A percentile compares a stretch with the other conserved stretches of the same genome.
Evolutionary conservation across 176 grass and related monocot genomes (phyloP).

Genomic region (Phyllostachys edulis): DNA sequence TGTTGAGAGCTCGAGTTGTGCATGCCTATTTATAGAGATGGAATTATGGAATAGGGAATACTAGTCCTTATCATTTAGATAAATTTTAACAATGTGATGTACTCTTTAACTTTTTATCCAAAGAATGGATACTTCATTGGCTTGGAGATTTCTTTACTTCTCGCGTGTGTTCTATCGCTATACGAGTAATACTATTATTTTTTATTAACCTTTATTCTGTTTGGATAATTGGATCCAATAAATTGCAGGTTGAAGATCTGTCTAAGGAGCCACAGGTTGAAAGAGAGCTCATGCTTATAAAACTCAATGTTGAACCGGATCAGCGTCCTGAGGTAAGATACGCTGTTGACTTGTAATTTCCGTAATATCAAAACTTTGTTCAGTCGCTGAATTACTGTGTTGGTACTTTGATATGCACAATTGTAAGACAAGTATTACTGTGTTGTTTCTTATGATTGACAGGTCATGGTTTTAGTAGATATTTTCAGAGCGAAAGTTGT

Average conservation of each 20-base stretch:
- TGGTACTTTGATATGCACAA: neutral
- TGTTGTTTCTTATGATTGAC: conserved; percentile 33
- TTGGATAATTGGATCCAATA: conserved; percentile 3
- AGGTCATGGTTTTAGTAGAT: conserved; percentile 92
- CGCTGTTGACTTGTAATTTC: neutral
- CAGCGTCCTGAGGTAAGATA: conserved; percentile 67
- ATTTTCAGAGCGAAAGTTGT: conserved; percentile 98
- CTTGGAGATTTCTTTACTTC: neutral
- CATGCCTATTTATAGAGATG: conserved; percentile 8
- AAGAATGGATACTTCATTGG: neutral
- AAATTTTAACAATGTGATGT: neutral
- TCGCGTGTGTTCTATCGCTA: neutral
- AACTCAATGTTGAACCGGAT: conserved; percentile 69
- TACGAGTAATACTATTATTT: neutral
- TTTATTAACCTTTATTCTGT: conserved; percentile 3
- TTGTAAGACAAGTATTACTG: neutral
- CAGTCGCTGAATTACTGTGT: conserved; percentile 12
- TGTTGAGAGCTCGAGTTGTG: neutral
- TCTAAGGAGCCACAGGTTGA: conserved; percentile 94
- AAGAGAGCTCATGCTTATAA: conserved; percentile 98
- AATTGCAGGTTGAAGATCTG: conserved; percentile 86
- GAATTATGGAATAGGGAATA: neutral
- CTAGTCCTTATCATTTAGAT: neutral
- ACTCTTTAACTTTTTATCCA: neutral
- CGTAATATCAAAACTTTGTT: neutral